Evolutionary conservation across 2,329 filamentous ascomycete genomes (phyloP), one percentile per base, ranked within the genome.

Genomic region (Sporothrix humicola): DNA sequence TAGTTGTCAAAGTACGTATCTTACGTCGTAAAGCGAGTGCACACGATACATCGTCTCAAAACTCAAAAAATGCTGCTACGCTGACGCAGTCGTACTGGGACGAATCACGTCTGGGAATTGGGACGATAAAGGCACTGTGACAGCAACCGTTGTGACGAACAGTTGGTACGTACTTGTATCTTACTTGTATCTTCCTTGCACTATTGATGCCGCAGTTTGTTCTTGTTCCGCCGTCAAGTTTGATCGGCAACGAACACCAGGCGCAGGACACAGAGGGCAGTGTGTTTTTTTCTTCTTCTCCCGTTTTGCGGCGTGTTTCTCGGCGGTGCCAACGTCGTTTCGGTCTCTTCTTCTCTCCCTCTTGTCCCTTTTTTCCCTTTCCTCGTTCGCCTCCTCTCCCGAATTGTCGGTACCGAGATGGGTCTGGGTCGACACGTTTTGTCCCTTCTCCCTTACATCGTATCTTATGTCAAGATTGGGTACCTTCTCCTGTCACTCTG

Each of bases 31-130:
- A 13, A 7, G 46, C 20, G 61, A 44, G 61, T 48, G 42, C 61
- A 48, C 42, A 48, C n/a, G 61, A 66, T 66, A 66, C 61, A 66
- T 66, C 61, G 61, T 48, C 61, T 46, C 61, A 44, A 48, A 37
- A 37, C 31, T 5, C 31, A 37, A 37, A 37, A n/a, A 48, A n/a
- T n/a, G 42, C 61, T 66, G 61, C 61, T 42, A 65, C 42, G 61
- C 61, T 17, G 61, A 26, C 42, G 46, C 2, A 46, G 61, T 65
- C 42, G 61, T 48, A 48, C 42, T 44, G 59, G 37, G 59, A 44
- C 17, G 37, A 66, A 10, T 56, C 42, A 26, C 42, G 7, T 6
- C 31, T 37, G 31, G 7, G 4, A 37, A 37, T 37, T 37, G 31
- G 31, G 31, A 37, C 31, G 31, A 37, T 7, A 7, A 7, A 7